A percentile compares a stretch with the other conserved stretches of the same genome.
Conservation (phyloP, 129 eudicot genomes). For the Flaveria bidentis region DNA sequence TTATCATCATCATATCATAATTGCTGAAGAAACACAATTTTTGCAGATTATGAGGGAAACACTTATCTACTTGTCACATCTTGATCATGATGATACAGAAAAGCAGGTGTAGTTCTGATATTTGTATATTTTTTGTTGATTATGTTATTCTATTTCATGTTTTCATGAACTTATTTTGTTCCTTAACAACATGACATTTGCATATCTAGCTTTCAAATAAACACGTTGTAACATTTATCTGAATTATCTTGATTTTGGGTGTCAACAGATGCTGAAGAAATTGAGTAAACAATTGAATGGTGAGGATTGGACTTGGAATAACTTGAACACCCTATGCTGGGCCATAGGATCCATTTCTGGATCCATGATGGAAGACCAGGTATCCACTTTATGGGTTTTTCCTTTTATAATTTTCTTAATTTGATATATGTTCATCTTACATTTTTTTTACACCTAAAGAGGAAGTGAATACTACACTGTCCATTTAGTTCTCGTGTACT, state of each 20-base stretch:
- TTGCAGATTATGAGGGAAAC: slow-evolving; percentile 98
- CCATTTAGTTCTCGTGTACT: neutral
- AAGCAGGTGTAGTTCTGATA: slow-evolving; percentile 64
- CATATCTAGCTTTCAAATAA: neutral
- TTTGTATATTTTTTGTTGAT: slow-evolving; percentile 13
- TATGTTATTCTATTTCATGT: neutral
- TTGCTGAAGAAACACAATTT: slow-evolving; percentile 12
- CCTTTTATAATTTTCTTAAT: neutral
- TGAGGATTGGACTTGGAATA: slow-evolving; percentile 99
- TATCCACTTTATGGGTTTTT: slow-evolving; percentile 18
- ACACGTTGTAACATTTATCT: neutral
- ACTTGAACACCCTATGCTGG: slow-evolving; percentile 97
- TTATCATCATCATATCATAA: neutral
- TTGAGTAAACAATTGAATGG: slow-evolving; percentile 82
- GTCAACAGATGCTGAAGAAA: slow-evolving; percentile 78
- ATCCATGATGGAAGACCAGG: slow-evolving; percentile 99
- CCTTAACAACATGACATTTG: neutral
- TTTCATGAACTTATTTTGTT: neutral
- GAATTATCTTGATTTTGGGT: slow-evolving; percentile 2
- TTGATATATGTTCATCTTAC: neutral
- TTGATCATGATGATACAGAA: slow-evolving; percentile 98
- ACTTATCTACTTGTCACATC: slow-evolving; percentile 88
- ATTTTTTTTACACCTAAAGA: neutral
- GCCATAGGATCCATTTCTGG: slow-evolving; percentile 99
- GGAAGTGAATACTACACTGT: neutral